Percentiles rank a stretch among this genome's conserved stretches.
Evolutionary conservation across 768 basidiomycete species (phyloP).

Genomic region (Mycena floridula): DNA sequence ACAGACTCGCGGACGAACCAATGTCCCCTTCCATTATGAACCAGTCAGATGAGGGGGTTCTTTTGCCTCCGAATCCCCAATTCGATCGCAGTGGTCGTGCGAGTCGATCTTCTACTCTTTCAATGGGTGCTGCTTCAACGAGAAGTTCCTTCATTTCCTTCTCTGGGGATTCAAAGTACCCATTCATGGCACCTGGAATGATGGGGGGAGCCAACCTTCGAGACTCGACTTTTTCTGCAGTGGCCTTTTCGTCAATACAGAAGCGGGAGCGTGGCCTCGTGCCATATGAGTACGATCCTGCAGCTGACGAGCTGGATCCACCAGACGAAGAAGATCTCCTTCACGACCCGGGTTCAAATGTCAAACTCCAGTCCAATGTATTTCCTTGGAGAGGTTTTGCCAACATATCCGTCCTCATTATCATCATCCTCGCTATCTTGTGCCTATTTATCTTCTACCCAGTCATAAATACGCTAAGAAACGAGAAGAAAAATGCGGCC

Average conservation of each 20-base stretch:
- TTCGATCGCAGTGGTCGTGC: constrained; percentile 20
- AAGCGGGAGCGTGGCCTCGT: constrained; percentile 36
- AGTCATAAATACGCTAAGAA: constrained; percentile 29
- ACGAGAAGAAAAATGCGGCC: constrained; percentile 28
- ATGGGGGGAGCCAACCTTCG: background rate
- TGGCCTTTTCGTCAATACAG: constrained; percentile 5
- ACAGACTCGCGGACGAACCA: constrained; percentile 45
- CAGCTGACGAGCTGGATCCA: constrained; percentile 44
- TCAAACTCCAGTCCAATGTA: constrained; percentile 16
- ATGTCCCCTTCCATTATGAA: constrained; percentile 14
- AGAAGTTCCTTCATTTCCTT: constrained; percentile 41
- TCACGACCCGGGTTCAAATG: constrained; percentile 50
- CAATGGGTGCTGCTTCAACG: constrained; percentile 25
- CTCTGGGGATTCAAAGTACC: constrained; percentile 65
- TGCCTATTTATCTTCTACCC: constrained; percentile 82
- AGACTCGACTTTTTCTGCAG: constrained; percentile 11
- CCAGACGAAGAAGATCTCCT: constrained; percentile 72
- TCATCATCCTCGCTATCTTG: constrained; percentile 58
- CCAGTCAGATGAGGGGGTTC: background rate
- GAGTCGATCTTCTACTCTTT: constrained; percentile 12
- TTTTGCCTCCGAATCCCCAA: constrained; percentile 25
- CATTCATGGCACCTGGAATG: constrained; percentile 14
- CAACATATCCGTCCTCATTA: constrained; percentile 65
- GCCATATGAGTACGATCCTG: constrained; percentile 69
- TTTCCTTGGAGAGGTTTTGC: constrained; percentile 44